phyloP scores from a whole-genome alignment of 352 stramenopile species.

The Elongisporangium undulatum region DNA sequence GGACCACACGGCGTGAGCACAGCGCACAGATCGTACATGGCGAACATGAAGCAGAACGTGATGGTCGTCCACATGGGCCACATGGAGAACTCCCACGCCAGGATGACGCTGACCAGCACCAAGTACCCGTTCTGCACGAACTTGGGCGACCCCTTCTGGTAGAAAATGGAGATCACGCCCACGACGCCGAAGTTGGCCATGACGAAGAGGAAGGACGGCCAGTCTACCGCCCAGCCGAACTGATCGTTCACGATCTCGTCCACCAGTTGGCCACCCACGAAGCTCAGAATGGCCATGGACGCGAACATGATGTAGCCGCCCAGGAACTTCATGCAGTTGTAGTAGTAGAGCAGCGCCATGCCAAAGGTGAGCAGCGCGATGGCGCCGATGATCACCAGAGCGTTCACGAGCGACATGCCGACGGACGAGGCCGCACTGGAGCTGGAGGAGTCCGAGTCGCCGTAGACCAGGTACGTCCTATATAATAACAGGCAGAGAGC shows the following conservation, averaged over 20 bases:
- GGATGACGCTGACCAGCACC: conserved; percentile 93
- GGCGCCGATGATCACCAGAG: conserved; percentile 84
- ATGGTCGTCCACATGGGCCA: conserved; percentile 91
- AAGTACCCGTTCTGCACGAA: conserved; percentile 93
- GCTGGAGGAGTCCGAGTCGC: conserved; percentile 38
- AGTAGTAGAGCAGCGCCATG: conserved; percentile 89
- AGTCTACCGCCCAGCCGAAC: conserved; percentile 72
- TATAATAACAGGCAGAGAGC: not conserved
- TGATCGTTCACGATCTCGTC: conserved; percentile 76
- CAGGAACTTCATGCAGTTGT: conserved; percentile 84
- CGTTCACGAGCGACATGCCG: conserved; percentile 81
- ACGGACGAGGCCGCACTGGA: conserved; percentile 28
- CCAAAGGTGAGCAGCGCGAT: conserved; percentile 85
- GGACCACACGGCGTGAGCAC: conserved; percentile 97
- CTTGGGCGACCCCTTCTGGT: conserved; percentile 81
- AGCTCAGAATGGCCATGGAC: conserved; percentile 81
- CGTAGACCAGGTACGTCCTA: conserved; percentile 79
- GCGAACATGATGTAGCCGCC: conserved; percentile 89
- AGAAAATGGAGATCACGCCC: conserved; percentile 88
- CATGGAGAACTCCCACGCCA: conserved; percentile 97
- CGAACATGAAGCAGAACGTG: conserved; percentile 93
- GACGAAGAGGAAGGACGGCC: conserved; percentile 77
- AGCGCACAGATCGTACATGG: conserved; percentile 97
- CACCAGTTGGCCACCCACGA: conserved; percentile 82
- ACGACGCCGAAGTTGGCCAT: conserved; percentile 91